phyloP scores from a whole-genome alignment of 768 basidiomycete genomes.

The Hygrophorus russula region DNA sequence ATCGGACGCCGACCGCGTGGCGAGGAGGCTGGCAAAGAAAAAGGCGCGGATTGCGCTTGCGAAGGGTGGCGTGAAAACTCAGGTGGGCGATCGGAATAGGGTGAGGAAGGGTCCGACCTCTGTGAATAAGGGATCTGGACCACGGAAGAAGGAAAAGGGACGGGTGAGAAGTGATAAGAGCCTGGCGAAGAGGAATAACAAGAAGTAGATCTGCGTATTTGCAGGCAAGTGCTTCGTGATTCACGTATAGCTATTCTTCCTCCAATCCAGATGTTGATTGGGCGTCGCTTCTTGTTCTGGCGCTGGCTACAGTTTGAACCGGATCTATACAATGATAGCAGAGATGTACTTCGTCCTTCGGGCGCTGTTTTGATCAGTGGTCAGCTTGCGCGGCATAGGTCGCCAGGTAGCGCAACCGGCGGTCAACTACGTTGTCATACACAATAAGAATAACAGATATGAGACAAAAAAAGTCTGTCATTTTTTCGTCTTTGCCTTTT shows the following conservation, averaged over 20 bases:
- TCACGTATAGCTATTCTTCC: neutral
- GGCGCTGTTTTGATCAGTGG: no score
- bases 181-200: constrained; percentile 41
- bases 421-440: no score
- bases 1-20: constrained; percentile 67
- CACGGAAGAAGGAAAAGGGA: constrained; percentile 17
- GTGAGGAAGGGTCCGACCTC: constrained; percentile 26
- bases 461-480: neutral
- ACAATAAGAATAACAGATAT: neutral
- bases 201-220: constrained; percentile 29
- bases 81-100: constrained; percentile 34
- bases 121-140: constrained; percentile 12
- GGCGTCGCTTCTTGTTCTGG: no score
- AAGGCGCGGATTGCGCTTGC: constrained; percentile 50
- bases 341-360: no score
- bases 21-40: constrained; percentile 85
- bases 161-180: constrained; percentile 46
- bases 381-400: no score
- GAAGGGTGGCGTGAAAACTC: constrained; percentile 17
- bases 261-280: neutral
- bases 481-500: constrained; percentile 4
- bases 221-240: neutral
- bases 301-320: no score
- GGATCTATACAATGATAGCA: no score
- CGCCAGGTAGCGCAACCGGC: no score